Percentiles rank a stretch among this genome's conserved stretches.
These are phyloP conservation scores for Raffaelea albimanens DNA, from an alignment of 2,329 filamentous ascomycete species.

Conservation along the genomic window DNA sequence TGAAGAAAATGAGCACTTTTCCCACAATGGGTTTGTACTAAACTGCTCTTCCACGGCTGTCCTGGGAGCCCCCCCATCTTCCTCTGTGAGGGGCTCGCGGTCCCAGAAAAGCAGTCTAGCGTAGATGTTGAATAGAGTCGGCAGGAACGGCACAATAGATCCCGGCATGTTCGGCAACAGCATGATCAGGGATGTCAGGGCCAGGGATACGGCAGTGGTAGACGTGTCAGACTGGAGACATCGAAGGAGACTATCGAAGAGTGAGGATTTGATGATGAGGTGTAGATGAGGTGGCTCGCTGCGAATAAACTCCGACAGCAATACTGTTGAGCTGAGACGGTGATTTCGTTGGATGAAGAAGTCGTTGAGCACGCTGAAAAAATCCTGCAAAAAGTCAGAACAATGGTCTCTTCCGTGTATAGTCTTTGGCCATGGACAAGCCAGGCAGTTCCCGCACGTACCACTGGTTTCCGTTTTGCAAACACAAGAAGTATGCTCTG, in stretches of 20 bases:
- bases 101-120: conserved; percentile 75
- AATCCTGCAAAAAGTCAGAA: conserved; percentile 33
- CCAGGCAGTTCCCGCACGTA: conserved; percentile 9
- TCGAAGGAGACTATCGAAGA: conserved; percentile 62
- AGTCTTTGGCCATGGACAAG: neutral
- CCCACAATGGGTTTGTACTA: conserved; percentile 39
- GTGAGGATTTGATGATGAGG: conserved; percentile 58
- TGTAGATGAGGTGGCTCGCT: conserved; percentile 73
- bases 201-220: conserved; percentile 65
- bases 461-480: conserved; percentile 60
- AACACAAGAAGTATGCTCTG: conserved; percentile 44
- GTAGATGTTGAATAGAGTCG: conserved; percentile 73
- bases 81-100: conserved; percentile 33
- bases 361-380: conserved; percentile 56
- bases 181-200: conserved; percentile 69
- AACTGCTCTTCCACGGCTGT: neutral
- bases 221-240: conserved; percentile 72
- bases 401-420: no score
- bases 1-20: conserved; percentile 51
- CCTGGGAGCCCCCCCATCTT: conserved; percentile 24
- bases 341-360: conserved; percentile 56
- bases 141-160: conserved; percentile 57
- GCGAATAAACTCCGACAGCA: conserved; percentile 65
- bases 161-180: conserved; percentile 72
- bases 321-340: conserved; percentile 53